Conservation (phyloP, 495 filamentous ascomycete species). For the Hyaloscypha bicolor region DNA sequence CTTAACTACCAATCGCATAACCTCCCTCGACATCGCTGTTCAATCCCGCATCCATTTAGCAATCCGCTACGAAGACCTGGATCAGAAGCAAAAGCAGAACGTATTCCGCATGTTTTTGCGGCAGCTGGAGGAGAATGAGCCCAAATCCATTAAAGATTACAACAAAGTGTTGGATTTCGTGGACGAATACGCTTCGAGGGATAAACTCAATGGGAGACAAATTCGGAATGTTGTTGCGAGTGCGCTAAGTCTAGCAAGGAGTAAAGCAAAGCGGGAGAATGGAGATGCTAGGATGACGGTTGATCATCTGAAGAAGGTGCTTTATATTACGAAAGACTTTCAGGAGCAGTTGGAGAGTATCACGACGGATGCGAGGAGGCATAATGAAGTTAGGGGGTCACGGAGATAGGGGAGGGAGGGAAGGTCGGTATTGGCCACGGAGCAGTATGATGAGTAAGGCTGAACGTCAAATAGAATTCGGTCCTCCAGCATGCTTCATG, state of each 20-base stretch:
- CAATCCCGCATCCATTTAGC: conserved; percentile 4
- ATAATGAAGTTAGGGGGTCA: background rate
- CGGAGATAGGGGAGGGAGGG: too few species aligned
- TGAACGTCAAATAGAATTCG: too few species aligned
- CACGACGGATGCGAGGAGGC: background rate
- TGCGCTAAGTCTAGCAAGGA: background rate
- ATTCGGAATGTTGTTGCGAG: background rate
- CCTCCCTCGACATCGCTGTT: conserved; percentile 1
- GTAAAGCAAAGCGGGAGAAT: background rate
- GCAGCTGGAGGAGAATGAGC: background rate
- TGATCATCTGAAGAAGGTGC: background rate
- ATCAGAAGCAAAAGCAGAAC: background rate
- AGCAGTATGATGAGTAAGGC: too few species aligned
- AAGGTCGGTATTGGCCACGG: too few species aligned
- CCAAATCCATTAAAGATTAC: background rate
- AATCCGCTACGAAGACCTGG: background rate
- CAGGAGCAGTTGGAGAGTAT: conserved; percentile 1
- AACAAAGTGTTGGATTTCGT: background rate
- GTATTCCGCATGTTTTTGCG: background rate
- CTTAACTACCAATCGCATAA: conserved; percentile 13
- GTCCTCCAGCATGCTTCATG: too few species aligned
- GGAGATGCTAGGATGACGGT: background rate
- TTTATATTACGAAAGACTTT: background rate
- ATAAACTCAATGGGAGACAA: background rate
- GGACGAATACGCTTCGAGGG: background rate